Percentiles rank a stretch among this genome's conserved stretches.
phyloP scores from a whole-genome alignment of 176 grass and related monocot species.

The Lolium rigidum region DNA sequence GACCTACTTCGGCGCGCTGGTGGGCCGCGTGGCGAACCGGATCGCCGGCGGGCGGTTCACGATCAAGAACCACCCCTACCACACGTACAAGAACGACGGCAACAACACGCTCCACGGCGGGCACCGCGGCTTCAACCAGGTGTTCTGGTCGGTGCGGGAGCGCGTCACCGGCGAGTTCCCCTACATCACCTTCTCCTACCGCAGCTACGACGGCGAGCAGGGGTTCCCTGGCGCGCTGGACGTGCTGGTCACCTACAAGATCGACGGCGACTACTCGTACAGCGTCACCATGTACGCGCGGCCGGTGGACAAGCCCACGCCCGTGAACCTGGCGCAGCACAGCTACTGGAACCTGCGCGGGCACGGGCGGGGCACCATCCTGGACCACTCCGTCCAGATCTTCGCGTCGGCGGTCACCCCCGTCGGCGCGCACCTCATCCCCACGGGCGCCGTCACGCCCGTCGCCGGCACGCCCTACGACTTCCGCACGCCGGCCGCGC shows the following conservation, averaged over 20 bases:
- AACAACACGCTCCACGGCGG: slow-evolving; percentile 88
- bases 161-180: slow-evolving; percentile 64
- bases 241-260: slow-evolving; percentile 86
- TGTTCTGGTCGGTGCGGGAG: slow-evolving; percentile 79
- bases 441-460: slow-evolving; percentile 56
- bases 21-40: slow-evolving; percentile 86
- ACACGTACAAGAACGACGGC: slow-evolving; percentile 69
- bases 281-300: slow-evolving; percentile 77
- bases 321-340: slow-evolving; percentile 87
- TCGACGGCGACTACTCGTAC: slow-evolving; percentile 68
- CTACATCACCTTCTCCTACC: slow-evolving; percentile 89
- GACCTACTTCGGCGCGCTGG: slow-evolving; percentile 82
- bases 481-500: slow-evolving; percentile 41
- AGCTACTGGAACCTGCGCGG: slow-evolving; percentile 91
- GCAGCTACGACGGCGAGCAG: slow-evolving; percentile 92
- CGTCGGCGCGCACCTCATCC: slow-evolving; percentile 65
- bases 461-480: slow-evolving; percentile 77
- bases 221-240: slow-evolving; percentile 78
- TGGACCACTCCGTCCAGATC: slow-evolving; percentile 66
- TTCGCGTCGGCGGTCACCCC: slow-evolving; percentile 62
- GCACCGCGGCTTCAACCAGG: slow-evolving; percentile 82
- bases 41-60: slow-evolving; percentile 75
- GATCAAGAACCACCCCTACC: slow-evolving; percentile 49
- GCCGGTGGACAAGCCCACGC: slow-evolving; percentile 64
- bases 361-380: slow-evolving; percentile 55